Evolutionary conservation across 495 filamentous ascomycete genomes (phyloP), one percentile per base, ranked within the genome.

Genomic region (Amphirosellinia nigrospora): DNA sequence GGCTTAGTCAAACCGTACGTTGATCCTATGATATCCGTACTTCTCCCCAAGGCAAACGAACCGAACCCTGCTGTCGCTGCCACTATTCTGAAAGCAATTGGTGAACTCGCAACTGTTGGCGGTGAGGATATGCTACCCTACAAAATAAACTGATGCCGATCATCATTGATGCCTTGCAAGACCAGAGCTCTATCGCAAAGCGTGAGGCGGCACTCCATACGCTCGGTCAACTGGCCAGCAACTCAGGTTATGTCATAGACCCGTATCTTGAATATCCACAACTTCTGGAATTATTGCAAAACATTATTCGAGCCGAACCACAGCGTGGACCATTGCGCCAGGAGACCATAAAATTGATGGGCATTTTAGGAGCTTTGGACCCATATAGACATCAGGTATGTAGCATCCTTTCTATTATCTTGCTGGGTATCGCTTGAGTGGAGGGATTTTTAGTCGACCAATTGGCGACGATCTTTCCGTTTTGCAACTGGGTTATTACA

Each of bases 201-300:
- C 89, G 96, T 60, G 94, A 97, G 77, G 92, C 96, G 6, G 95
- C 96, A 10, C 83, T 99, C 55, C 90, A 91, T 68, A 96, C 96
- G 0, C 86, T 99, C 0, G 96, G 94, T 21, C 94, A 98, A 77
- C 82, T 99, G 16, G 93, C 96, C 7, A 95, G 93, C 75, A 97
- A 95, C 76, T 93, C 94, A 23, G 95, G 96, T 70, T 99, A 99
- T 81, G 96, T 99, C 55, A 98, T 99, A 71, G 92, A 97, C 45
- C 96, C 96, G 10, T 99, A 98, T 75, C 83, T 94, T 53, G 94
- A 98, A 68, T 96, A 98, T 72, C 96, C 96, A 1, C 90, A 97
- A 75, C 87, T 99, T 15, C 90, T 98, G 43, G 93, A 92, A 63
- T 91, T 98, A 13, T 85, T 99, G 48, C 93, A 97, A 71, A 93